These are phyloP conservation scores for Ceratocystis lukuohia DNA, from an alignment of 2,329 filamentous ascomycete species.

Conservation along the genomic window DNA sequence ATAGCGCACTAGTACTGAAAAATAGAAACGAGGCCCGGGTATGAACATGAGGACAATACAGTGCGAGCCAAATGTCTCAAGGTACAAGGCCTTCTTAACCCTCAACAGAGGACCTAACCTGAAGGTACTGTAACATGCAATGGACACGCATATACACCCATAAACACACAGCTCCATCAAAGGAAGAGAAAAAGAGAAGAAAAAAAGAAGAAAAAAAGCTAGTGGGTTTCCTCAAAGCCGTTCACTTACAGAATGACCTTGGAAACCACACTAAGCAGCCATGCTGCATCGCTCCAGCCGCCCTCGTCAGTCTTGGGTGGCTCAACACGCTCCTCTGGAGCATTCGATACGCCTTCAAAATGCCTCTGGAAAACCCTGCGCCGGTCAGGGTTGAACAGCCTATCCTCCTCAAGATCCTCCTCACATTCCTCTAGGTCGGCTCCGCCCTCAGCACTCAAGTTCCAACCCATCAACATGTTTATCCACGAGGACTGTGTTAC, in stretches of 20 bases:
- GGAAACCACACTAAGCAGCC: conserved; percentile 51
- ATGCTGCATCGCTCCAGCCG: conserved; percentile 54
- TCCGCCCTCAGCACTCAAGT: conserved; percentile 20
- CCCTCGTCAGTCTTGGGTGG: conserved; percentile 41
- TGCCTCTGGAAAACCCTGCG: conserved; percentile 11
- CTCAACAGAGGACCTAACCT: neutral
- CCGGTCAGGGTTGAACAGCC: conserved; percentile 19
- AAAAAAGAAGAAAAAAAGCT: neutral
- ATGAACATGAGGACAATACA: neutral
- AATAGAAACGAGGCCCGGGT: neutral
- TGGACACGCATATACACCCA: neutral
- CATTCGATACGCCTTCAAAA: conserved; percentile 23
- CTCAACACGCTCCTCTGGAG: conserved; percentile 35
- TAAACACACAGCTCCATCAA: neutral
- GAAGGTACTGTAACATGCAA: neutral
- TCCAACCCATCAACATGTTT: conserved; percentile 44
- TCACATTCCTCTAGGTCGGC: conserved; percentile 30
- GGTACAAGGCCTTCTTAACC: neutral
- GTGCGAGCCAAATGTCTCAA: neutral
- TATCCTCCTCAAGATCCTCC: conserved; percentile 30
- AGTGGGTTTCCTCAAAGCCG: too few relatives aligned
- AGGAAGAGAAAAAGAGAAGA: neutral
- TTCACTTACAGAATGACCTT: conserved; percentile 40
- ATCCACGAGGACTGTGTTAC: conserved; percentile 45
- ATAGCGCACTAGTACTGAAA: neutral